Evolutionary conservation across 352 stramenopile species (phyloP), one percentile per base, ranked within the genome.

Genomic region (Phytophthora constricta): DNA sequence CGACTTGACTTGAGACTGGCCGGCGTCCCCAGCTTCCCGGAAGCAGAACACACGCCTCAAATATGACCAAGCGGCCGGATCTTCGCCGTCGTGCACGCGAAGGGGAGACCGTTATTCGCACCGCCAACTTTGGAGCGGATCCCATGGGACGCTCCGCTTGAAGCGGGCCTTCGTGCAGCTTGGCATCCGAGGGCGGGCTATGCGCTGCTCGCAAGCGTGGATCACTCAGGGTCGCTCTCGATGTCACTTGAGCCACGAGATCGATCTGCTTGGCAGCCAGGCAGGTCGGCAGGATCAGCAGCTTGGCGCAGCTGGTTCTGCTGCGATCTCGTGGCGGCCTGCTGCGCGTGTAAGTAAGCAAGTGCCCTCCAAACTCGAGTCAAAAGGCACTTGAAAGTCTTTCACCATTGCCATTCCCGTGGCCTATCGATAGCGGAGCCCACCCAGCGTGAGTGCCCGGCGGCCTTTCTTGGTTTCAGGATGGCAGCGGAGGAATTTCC

Each of bases 401-500:
- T 49, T 60, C 28, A 13, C 39, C 1, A 27, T 28, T 20, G 41
- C 41, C 41, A 17, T 47, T 47, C 37, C 37, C 17, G n/a, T 47
- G 41, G 41, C 41, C 16, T 23, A 41, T 17, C 20, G 11, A 11
- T 59, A 73, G 54, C 43, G 41, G 58, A 68, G 39, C 64, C 65
- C 54, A 42, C n/a, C n/a, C n/a, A n/a, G 58, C 58, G 51, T 67
- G 46, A 67, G 53, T 73, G 37, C 55, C 27, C 28, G 14, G n/a
- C n/a, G n/a, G 34, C 9, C 45, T 46, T 58, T 73, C 72, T 76
- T 71, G 50, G 28, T 58, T 27, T 25, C 63, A 72, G 63, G 41
- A 68, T 57, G 25, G 53, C 20, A 28, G n/a, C n/a, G n/a, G n/a
- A n/a, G n/a, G n/a, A n/a, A n/a, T n/a, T n/a, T n/a, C n/a, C n/a